Evolutionary conservation across 1,284 basidiomycete genomes (phyloP), one percentile per base, ranked within the genome.

Genomic region (Albatrellus sp.): DNA sequence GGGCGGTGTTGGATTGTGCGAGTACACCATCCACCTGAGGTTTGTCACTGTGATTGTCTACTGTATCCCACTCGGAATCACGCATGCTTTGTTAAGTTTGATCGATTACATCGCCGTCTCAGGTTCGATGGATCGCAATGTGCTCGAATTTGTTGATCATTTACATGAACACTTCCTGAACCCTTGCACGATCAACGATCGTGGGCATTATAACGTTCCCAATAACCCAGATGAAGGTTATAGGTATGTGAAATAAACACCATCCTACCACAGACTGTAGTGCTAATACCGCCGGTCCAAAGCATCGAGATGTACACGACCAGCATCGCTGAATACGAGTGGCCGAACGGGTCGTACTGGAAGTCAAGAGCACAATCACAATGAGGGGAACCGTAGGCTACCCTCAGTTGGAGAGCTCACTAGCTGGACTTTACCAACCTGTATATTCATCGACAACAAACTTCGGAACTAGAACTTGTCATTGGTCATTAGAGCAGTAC

Each of bases 91-190:
- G 28, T 20, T 17, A 46, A 88, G 72, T 55, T 70, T 89, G 54
- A 93, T 96, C 60, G 92, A 97, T 66, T 96, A 93, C 61, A 89
- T 96, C 55, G 80, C 78, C 51, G 71, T 97, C 45, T 92, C 90
- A 2, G 93, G 90, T 2, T 76, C 78, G 35, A 92, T 93, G 81
- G 90, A 94, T 56, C 77, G 87, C 46, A 96, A 97, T 57, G 92
- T 94, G 11, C 78, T 97, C 46, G 92, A 87, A 60, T 86, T 79
- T 50, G 81, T 82, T 24, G 86, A 90, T 64, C 92, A 96, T 60
- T 67, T 96, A 37, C 92, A 97, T 63, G 90, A 96, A 54, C 88
- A 96, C 63, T 97, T 96, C 66, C 66, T 84, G 44, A 80, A 81
- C 55, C 90, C 90, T 2, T 90, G 89, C 55, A 84, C 86, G 32